These are phyloP conservation scores for Amanita thiersii DNA, from an alignment of 768 basidiomycete genomes.

Conservation along the genomic window DNA sequence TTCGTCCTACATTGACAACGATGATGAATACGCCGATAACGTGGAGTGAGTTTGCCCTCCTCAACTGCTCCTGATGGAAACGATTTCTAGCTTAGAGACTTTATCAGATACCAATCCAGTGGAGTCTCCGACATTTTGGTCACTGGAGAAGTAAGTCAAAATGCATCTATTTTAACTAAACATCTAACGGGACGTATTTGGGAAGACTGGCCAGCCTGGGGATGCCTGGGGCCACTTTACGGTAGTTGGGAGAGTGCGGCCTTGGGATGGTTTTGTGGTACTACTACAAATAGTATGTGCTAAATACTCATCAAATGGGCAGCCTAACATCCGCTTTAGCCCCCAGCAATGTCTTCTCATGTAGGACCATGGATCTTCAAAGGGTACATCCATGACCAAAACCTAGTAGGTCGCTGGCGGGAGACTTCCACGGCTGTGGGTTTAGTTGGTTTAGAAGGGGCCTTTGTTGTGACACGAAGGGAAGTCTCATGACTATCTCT, in stretches of 20 bases:
- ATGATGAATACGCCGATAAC: constrained; percentile 32
- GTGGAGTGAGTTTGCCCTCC: constrained; percentile 15
- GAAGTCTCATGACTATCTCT: constrained; percentile 4
- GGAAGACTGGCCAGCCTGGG: constrained; percentile 34
- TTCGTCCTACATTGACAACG: constrained; percentile 20
- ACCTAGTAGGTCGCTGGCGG: constrained; percentile 48
- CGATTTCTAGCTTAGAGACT: neutral
- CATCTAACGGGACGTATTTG: neutral
- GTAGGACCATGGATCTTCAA: constrained; percentile 42
- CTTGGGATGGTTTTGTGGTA: constrained; percentile 43
- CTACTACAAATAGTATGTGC: constrained; percentile 36
- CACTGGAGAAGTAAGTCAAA: constrained; percentile 42
- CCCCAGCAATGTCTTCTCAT: constrained; percentile 16
- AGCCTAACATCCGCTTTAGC: constrained; percentile 18
- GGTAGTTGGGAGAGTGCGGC: constrained; percentile 38
- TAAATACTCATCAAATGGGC: neutral
- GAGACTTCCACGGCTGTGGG: constrained; percentile 33
- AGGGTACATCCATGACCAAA: constrained; percentile 41
- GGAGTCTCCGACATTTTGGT: constrained; percentile 45
- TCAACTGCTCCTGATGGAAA: neutral
- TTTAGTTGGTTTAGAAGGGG: constrained; percentile 39
- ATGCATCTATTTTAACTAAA: neutral
- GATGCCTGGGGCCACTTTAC: constrained; percentile 42
- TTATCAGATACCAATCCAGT: constrained; percentile 22
- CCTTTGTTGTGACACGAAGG: constrained; percentile 33